Percentiles rank a stretch among this genome's conserved stretches.
phyloP scores from a whole-genome alignment of 1,284 basidiomycete species.

The Ceratobasidium sp. region DNA sequence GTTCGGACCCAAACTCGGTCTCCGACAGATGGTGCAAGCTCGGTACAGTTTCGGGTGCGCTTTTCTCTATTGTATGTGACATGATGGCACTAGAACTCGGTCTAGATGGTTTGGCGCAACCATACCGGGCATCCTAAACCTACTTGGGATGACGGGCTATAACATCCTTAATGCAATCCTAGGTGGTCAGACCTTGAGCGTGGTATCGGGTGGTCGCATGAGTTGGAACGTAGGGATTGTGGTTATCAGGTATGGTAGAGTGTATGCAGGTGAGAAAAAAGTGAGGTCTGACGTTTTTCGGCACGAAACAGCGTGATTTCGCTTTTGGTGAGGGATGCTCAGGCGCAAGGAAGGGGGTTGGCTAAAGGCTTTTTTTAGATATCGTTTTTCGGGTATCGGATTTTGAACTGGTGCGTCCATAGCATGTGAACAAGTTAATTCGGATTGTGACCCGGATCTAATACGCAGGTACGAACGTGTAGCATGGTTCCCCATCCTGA shows the following conservation, averaged over 20 bases:
- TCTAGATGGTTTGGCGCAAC: conserved; percentile 54
- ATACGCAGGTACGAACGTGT: conserved; percentile 72
- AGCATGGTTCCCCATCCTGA: conserved; percentile 80
- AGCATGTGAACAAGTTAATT: neutral
- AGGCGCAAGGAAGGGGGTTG: conserved; percentile 9
- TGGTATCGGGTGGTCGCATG: conserved; percentile 68
- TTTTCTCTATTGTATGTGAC: neutral
- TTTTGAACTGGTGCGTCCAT: conserved; percentile 60
- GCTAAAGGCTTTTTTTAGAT: neutral
- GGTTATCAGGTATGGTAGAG: conserved; percentile 62
- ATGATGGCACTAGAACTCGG: neutral
- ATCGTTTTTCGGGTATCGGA: conserved; percentile 67
- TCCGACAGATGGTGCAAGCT: conserved; percentile 89
- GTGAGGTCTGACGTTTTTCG: too few relatives aligned
- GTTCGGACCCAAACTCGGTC: conserved; percentile 86
- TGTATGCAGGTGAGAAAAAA: conserved; percentile 51
- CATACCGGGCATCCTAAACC: conserved; percentile 33
- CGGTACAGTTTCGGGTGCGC: conserved; percentile 75
- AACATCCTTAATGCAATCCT: conserved; percentile 81
- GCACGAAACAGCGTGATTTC: conserved; percentile 9
- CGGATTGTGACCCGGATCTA: neutral
- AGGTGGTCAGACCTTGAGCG: conserved; percentile 80
- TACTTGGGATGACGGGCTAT: conserved; percentile 69
- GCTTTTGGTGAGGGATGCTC: neutral
- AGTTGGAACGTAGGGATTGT: conserved; percentile 82